Evolutionary conservation across 306 rosid genomes (phyloP).

Genomic region (Psophocarpus tetragonolobus): DNA sequence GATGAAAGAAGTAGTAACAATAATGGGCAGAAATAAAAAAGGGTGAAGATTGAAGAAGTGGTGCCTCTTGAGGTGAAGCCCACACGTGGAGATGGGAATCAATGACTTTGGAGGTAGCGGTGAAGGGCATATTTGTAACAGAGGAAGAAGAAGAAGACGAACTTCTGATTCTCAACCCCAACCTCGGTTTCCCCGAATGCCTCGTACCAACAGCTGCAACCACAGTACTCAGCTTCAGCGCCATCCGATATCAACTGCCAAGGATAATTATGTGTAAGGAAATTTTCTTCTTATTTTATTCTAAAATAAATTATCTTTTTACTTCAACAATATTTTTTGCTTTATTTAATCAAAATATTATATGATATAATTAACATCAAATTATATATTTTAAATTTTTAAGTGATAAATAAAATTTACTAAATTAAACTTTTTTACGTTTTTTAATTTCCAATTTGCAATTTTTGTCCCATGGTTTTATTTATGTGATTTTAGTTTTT

Average conservation of each 20-base stretch:
- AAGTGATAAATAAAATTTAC: too few species aligned
- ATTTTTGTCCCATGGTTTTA: too few species aligned
- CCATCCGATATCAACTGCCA: neutral
- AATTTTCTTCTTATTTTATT: neutral
- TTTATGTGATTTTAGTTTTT: too few species aligned
- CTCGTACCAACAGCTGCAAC: conserved; percentile 28
- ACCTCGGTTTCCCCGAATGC: conserved; percentile 21
- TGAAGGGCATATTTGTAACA: conserved; percentile 42
- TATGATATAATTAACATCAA: too few species aligned
- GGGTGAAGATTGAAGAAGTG: neutral
- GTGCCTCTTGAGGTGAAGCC: conserved; percentile 81
- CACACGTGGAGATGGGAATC: conserved; percentile 95
- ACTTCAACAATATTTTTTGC: neutral
- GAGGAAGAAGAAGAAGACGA: neutral
- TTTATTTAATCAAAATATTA: neutral
- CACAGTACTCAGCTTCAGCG: conserved; percentile 3
- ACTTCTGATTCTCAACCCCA: conserved; percentile 16
- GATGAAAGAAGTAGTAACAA: neutral
- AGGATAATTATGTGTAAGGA: neutral
- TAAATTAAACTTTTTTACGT: neutral
- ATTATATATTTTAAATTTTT: too few species aligned
- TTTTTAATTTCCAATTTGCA: too few species aligned
- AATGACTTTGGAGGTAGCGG: conserved; percentile 44
- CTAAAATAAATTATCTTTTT: neutral
- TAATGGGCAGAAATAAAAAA: neutral